Evolutionary conservation across 345 rosid genomes (phyloP), one percentile per base, ranked within the genome.

Genomic region (Salix suchowensis): DNA sequence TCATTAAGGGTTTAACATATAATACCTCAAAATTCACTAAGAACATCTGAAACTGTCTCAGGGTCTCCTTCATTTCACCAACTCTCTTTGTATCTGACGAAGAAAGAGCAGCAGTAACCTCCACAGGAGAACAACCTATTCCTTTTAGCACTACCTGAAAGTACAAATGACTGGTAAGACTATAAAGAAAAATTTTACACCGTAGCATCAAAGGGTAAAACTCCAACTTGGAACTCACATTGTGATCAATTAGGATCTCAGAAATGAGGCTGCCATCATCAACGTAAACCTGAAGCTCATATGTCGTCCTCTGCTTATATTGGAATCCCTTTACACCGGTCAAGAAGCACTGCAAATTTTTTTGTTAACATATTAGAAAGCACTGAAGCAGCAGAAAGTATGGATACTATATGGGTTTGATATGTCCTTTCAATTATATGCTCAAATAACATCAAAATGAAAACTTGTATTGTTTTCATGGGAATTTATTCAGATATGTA

Each of bases 221-320:
- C 39, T 69, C 34, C 60, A 72, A 71, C 30, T 58, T 74, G 58
- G 46, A 67, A 87, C 94, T 84, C 79, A 96, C 99, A 72, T 85
- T 80, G 65, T 92, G 94, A 87, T 89, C 91, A 62, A 96, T 85
- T 70, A 91, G 84, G 77, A 93, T 87, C 87, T 93, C 97, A 55
- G 91, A 91, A 76, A 96, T 93, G 78, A 96, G 95, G 85, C 98
- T 93, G 71, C 97, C 99, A 79, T 93, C 99, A 75, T 96, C 97
- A 72, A 92, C 91, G 65, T 89, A 89, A 67, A 92, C 92, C 28
- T 61, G 73, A 60, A 96, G 94, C 85, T 96, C 98, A 74, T 87
- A 96, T 21, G 76, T 78, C 68, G 81, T 71, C 82, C 88, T 87
- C 73, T 82, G 86, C 86, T 86, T 89, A 76, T 87, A 92, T 65